A percentile compares a stretch with the other conserved stretches of the same genome.
phyloP scores from a whole-genome alignment of 768 basidiomycete species.

The Mycena rosella region DNA sequence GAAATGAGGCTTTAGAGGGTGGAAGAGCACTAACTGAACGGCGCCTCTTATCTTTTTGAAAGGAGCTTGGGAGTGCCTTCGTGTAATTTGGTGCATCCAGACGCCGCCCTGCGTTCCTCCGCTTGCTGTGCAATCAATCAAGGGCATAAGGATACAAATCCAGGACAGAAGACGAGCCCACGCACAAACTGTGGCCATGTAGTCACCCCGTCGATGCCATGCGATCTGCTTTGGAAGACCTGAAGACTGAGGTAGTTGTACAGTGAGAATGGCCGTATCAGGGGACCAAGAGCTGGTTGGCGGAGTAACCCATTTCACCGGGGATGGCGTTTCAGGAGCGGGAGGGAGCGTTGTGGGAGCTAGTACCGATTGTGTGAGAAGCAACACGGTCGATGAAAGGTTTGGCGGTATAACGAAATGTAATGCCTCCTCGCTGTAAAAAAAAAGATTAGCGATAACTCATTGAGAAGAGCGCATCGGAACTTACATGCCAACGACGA shows the following conservation, averaged over 20 bases:
- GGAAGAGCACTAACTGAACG: slow-evolving; percentile 94
- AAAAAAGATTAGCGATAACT: slow-evolving; percentile 26
- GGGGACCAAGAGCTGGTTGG: slow-evolving; percentile 60
- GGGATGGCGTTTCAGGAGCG: slow-evolving; percentile 66
- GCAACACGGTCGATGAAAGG: slow-evolving; percentile 67
- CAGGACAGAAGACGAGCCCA: slow-evolving; percentile 37
- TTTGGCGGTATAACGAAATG: slow-evolving; percentile 88
- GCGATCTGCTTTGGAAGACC: slow-evolving; percentile 83
- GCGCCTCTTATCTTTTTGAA: slow-evolving; percentile 95
- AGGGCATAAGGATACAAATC: slow-evolving; percentile 26
- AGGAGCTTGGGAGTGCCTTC: slow-evolving; percentile 96
- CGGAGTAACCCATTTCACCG: slow-evolving; percentile 76
- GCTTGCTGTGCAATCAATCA: slow-evolving; percentile 59
- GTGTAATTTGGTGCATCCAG: slow-evolving; percentile 96
- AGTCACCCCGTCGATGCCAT: slow-evolving; percentile 97
- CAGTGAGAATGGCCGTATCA: slow-evolving; percentile 70
- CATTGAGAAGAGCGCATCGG: slow-evolving; percentile 8
- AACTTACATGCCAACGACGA: slow-evolving; percentile 84
- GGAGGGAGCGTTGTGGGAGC: slow-evolving; percentile 76
- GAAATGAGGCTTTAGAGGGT: slow-evolving; percentile 94
- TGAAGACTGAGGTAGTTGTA: slow-evolving; percentile 73
- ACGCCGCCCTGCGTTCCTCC: slow-evolving; percentile 84
- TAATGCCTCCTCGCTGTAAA: slow-evolving; percentile 79
- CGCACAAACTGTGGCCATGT: slow-evolving; percentile 95
- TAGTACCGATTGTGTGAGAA: slow-evolving; percentile 71